Conservation (phyloP, 2,329 filamentous ascomycete species). For the Sporothrix luriei region DNA sequence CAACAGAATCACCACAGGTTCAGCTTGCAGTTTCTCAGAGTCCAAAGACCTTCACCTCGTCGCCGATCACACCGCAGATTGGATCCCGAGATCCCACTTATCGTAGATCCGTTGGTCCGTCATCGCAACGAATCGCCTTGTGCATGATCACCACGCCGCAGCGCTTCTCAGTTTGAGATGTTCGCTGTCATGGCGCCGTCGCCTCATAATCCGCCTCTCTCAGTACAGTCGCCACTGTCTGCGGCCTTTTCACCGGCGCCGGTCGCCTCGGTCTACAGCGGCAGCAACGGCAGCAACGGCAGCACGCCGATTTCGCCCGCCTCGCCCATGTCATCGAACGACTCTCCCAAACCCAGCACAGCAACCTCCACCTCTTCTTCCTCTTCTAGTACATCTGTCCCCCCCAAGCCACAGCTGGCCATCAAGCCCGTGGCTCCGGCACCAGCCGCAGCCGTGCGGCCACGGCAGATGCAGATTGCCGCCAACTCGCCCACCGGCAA, state of each 20-base stretch:
- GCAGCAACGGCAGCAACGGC: conserved; percentile 29
- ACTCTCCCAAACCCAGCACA: conserved; percentile 31
- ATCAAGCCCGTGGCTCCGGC: conserved; percentile 34
- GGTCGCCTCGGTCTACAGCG: conserved; percentile 27
- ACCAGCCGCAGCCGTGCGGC: conserved; percentile 33
- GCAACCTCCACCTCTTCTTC: conserved; percentile 36
- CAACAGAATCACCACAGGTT: neutral
- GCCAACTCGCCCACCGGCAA: conserved; percentile 41
- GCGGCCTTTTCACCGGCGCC: conserved; percentile 18
- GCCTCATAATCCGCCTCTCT: conserved; percentile 23
- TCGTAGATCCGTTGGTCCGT: conserved; percentile 19
- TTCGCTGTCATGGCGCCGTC: conserved; percentile 33
- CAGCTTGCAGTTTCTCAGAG: neutral
- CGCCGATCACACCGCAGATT: neutral
- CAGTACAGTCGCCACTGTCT: conserved; percentile 27
- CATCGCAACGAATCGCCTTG: neutral
- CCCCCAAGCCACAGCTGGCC: conserved; percentile 33
- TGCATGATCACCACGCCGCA: conserved; percentile 24
- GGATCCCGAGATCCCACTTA: neutral
- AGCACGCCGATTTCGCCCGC: conserved; percentile 34
- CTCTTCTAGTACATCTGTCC: conserved; percentile 31
- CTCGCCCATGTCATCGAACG: conserved; percentile 31
- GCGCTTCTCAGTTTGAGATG: conserved; percentile 30
- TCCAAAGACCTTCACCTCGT: neutral
- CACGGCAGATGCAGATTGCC: conserved; percentile 40